A percentile compares a stretch with the other conserved stretches of the same genome.
phyloP scores from a whole-genome alignment of 2,329 filamentous ascomycete species.

The Coniochaeta sp. region DNA sequence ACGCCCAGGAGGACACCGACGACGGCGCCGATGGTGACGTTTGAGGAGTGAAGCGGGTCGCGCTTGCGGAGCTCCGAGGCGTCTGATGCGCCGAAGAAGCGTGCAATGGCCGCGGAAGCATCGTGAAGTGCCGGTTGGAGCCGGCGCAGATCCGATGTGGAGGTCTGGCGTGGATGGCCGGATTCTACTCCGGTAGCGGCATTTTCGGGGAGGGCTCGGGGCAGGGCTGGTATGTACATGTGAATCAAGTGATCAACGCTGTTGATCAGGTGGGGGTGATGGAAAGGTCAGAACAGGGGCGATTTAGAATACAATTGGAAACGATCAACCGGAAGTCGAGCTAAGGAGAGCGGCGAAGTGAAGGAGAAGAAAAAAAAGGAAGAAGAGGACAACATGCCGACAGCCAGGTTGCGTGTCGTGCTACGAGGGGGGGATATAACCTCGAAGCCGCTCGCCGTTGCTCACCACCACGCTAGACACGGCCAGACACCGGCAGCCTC shows the following conservation, averaged over 20 bases:
- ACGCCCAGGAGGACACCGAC: conserved; percentile 31
- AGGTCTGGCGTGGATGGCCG: background rate
- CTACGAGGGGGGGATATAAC: background rate
- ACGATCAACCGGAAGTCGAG: background rate
- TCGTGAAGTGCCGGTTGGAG: background rate
- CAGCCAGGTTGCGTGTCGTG: background rate
- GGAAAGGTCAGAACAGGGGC: background rate
- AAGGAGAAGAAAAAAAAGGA: background rate
- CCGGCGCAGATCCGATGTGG: background rate
- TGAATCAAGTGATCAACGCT: background rate
- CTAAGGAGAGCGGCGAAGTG: background rate
- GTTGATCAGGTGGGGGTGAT: background rate
- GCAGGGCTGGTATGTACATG: conserved; percentile 6
- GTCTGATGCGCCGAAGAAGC: background rate
- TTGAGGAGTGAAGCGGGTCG: conserved; percentile 21
- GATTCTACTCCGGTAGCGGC: background rate
- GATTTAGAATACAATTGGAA: background rate
- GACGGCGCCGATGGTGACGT: conserved; percentile 33
- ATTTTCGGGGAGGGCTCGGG: background rate
- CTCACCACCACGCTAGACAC: background rate
- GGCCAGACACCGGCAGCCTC: too few relatives aligned
- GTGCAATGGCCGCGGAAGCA: background rate
- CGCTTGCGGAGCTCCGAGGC: conserved; percentile 1
- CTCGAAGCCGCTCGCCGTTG: background rate
- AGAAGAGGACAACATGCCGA: background rate